Conservation (phyloP, 495 filamentous ascomycete species). For the Podospora sp. region DNA sequence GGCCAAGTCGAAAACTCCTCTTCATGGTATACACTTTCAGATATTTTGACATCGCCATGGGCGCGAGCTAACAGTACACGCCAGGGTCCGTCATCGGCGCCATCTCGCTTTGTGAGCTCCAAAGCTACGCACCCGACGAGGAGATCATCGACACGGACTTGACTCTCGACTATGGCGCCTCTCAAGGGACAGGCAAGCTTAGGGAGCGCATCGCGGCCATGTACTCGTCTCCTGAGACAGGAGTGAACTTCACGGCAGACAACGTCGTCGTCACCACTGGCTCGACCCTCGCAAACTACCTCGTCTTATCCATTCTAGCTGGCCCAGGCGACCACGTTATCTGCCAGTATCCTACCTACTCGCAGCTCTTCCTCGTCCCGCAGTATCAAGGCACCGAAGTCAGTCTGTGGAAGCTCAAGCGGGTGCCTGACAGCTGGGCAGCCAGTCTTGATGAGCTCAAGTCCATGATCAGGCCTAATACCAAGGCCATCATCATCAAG, state of each 20-base stretch:
- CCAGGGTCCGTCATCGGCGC: slow-evolving; percentile 20
- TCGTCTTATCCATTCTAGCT: slow-evolving; percentile 68
- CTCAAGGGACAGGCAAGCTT: slow-evolving; percentile 20
- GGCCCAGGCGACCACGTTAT: slow-evolving; percentile 81
- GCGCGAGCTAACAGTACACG: background rate
- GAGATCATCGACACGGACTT: slow-evolving; percentile 13
- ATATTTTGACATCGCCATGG: background rate
- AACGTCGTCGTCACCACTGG: slow-evolving; percentile 74
- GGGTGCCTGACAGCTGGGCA: slow-evolving; percentile 59
- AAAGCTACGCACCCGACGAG: slow-evolving; percentile 4
- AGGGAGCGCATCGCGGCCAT: slow-evolving; percentile 25
- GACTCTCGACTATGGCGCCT: slow-evolving; percentile 20
- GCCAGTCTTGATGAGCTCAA: slow-evolving; percentile 67
- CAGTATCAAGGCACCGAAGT: slow-evolving; percentile 73
- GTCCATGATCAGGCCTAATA: slow-evolving; percentile 66
- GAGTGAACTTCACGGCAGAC: slow-evolving; percentile 39
- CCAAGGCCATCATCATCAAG: slow-evolving; percentile 50
- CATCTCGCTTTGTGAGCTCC: slow-evolving; percentile 19
- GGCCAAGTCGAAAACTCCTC: background rate
- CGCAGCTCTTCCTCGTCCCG: slow-evolving; percentile 76
- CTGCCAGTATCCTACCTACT: slow-evolving; percentile 84
- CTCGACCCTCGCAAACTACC: slow-evolving; percentile 77
- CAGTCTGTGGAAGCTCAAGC: slow-evolving; percentile 69
- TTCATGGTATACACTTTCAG: background rate
- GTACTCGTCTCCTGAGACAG: slow-evolving; percentile 6